Evolutionary conservation across 371 early-diverging fungal species (phyloP).

Genomic region (Mucor racemosus): DNA sequence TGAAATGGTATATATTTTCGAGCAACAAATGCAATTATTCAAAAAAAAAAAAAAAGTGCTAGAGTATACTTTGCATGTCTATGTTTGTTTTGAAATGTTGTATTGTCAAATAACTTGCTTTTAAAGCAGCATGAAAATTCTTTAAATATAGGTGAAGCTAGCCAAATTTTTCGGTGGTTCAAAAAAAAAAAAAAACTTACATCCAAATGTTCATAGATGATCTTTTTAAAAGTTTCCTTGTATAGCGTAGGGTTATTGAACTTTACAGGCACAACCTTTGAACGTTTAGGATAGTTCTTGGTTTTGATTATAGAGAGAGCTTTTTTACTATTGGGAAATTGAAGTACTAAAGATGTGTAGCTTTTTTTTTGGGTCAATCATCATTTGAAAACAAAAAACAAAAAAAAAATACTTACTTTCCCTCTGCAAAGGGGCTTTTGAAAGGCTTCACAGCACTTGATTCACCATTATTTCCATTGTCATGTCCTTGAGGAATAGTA

Average conservation of each 20-base stretch:
- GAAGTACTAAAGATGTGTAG: slow-evolving; percentile 11
- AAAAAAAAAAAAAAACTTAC: slow-evolving; percentile 18
- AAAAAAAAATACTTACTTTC: slow-evolving; percentile 16
- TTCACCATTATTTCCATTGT: background rate
- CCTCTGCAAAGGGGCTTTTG: slow-evolving; percentile 23
- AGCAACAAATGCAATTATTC: too few relatives aligned
- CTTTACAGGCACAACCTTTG: slow-evolving; percentile 24
- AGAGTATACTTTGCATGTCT: too few relatives aligned
- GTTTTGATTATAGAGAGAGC: slow-evolving; percentile 9
- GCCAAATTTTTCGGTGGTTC: too few relatives aligned
- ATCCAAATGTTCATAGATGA: slow-evolving; percentile 64
- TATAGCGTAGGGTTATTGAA: slow-evolving; percentile 45
- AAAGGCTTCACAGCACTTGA: slow-evolving; percentile 15
- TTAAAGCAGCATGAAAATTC: too few relatives aligned
- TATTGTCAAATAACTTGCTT: too few relatives aligned
- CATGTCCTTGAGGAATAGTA: background rate
- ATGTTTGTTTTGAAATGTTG: too few relatives aligned
- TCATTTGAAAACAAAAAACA: too few relatives aligned
- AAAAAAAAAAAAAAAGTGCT: too few relatives aligned
- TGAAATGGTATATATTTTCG: too few relatives aligned
- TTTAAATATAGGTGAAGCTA: too few relatives aligned
- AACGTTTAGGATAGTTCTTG: slow-evolving; percentile 32
- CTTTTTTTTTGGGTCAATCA: background rate
- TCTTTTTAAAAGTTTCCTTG: slow-evolving; percentile 48
- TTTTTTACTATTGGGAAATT: slow-evolving; percentile 29